phyloP scores from a whole-genome alignment of 78 protist genomes.

The Monocercomonoides exilis region DNA sequence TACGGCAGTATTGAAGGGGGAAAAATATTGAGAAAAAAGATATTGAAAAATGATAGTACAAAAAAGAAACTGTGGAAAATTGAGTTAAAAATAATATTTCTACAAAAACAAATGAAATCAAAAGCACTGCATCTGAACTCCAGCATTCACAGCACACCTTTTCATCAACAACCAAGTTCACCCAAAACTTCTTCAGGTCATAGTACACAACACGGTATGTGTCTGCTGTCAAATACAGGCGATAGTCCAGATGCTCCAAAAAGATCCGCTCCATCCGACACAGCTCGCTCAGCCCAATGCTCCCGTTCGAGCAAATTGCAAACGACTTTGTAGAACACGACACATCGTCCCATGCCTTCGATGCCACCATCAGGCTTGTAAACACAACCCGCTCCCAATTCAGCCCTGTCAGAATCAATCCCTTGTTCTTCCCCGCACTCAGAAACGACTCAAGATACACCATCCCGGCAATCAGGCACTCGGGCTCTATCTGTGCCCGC shows the following conservation, averaged over 20 bases:
- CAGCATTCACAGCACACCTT: no score
- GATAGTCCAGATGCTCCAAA: not conserved
- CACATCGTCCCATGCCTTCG: slow-evolving; percentile 16
- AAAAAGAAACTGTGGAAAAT: no score
- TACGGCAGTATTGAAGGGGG: no score
- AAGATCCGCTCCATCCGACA: not conserved
- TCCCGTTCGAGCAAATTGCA: not conserved
- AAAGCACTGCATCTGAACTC: no score
- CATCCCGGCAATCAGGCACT: not conserved
- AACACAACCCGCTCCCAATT: slow-evolving; percentile 5
- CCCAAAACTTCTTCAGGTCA: slow-evolving; percentile 8
- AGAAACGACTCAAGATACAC: not conserved
- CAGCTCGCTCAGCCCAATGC: not conserved
- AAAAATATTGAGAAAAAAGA: no score
- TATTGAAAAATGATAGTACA: no score
- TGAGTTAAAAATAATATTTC: no score
- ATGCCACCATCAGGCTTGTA: slow-evolving; percentile 2
- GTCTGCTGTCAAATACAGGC: not conserved
- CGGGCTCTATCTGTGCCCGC: slow-evolving; percentile 9
- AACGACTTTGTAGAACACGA: not conserved
- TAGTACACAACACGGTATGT: not conserved
- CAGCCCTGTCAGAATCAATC: not conserved
- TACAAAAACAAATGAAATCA: no score
- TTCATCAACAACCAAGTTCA: slow-evolving; percentile 1
- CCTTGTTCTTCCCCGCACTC: not conserved